Base-by-base conservation (phyloP, 2,329 filamentous ascomycete genomes). In the Sporothrix pseudoabietina region DNA sequence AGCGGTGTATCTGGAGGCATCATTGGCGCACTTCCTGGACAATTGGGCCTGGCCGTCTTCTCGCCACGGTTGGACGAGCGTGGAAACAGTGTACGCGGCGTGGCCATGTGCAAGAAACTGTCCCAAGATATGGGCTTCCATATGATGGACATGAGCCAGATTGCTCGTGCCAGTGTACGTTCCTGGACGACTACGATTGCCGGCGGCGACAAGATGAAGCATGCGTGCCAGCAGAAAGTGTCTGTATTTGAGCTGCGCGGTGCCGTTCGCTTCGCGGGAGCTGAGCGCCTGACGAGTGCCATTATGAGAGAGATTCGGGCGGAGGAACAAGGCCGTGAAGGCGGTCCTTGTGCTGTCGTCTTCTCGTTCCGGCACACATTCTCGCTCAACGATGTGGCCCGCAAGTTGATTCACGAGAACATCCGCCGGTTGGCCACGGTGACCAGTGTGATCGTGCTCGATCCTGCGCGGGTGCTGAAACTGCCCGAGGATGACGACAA, bases 41-140 rank as follows among this genome's bases (percentile, higher is more conserved):
- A 70, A 32, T 39, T 70, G 52, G 68, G 68, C 7, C 68, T 70
- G 2, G 52, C 68, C n/a, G 68, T 70, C 3, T 70, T 70, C 68
- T 70, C 68, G n/a, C 68, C 68, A 12, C 19, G 52, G 22, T 52
- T 70, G 10, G 68, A 70, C 19, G 68, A 57, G 32, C 52, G 52
- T 1, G 68, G 68, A n/a, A 70, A 70, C 68, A 70, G 68, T 22
- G 68, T 70, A 16, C 68, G 68, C 49, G 68, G 68, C 52, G 68
- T 70, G 32, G 68, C 66, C 52, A 59, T 70, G 52, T 70, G 68
- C 68, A 57, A 70, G 68, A 54, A 70, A 52, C 68, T 70, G 16
- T 57, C 68, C 32, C 68, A 47, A n/a, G 68, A 70, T 35, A 70
- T 70, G 68, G 68, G 68, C 68, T 59, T 70, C n/a, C 68, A 70